Evolutionary conservation across 1,284 basidiomycete genomes (phyloP), one percentile per base, ranked within the genome.

Genomic region (Somion occarium): DNA sequence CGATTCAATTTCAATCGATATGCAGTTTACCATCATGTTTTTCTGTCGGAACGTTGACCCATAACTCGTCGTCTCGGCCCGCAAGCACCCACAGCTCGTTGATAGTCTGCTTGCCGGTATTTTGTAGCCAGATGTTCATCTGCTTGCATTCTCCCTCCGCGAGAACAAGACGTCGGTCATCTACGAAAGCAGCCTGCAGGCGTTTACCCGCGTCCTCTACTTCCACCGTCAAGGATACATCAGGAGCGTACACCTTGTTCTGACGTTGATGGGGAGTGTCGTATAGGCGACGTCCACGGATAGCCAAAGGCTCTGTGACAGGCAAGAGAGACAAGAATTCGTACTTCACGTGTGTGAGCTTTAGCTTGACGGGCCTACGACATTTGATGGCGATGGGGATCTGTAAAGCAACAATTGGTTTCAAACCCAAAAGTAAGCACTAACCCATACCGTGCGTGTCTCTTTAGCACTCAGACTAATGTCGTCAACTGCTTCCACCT

Each of bases 291-390:
- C 72, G 75, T 20, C 89, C 89, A 18, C 82, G 82, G 42, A 72
- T 73, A 19, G 79, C 72, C 3, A 91, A 70, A 2, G 80, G 71
- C 60, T 91, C 88, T 2, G 62, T 72, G 13, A 73, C 68, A 12
- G 83, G 79, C 25, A 91, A 72, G 25, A 89, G 71, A 5, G 76
- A 78, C 39, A 91, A 74, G 64, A 91, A 91, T 38, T 80, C 65
- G 57, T 86, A 91, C 44, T 71, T 73, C 25, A 75, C 71, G 46
- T 79, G 69, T 3, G 79, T 75, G 27, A 91, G 68, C 23, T 68
- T 67, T n/a, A 91, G 62, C 2, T 74, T 73, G 3, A 74, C 72
- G 1, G 82, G 69, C 44, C 66, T 71, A 3, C 66, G 72, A 23
- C 75, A 74, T 54, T 73, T 80, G 27, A 90, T 64, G 5, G 78